These are phyloP conservation scores for Bertia moriformis DNA, from an alignment of 2,329 filamentous ascomycete genomes.

Conservation along the genomic window DNA sequence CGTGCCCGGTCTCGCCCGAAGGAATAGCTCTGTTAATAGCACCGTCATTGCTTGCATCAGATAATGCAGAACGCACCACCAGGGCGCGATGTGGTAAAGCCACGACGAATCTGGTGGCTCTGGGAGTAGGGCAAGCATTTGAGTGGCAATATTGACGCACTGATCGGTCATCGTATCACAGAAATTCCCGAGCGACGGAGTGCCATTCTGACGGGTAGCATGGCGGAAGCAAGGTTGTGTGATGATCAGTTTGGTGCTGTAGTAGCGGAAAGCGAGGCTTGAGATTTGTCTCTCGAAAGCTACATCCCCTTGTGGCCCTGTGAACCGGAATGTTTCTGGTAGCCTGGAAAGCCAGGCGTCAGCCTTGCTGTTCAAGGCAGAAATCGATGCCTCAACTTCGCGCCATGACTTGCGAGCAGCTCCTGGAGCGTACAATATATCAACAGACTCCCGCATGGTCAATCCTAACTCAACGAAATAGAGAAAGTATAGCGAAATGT, in stretches of 20 bases:
- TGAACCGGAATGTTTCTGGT: slow-evolving; percentile 18
- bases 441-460: slow-evolving; percentile 17
- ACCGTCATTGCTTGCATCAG: neutral
- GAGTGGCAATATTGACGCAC: neutral
- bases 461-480: slow-evolving; percentile 18
- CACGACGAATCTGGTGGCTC: neutral
- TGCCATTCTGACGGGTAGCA: neutral
- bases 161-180: neutral
- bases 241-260: neutral
- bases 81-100: neutral
- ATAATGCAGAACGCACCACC: neutral
- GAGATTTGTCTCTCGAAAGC: neutral
- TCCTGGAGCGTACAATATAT: slow-evolving; percentile 9
- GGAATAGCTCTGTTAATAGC: neutral
- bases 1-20: neutral
- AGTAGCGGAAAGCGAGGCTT: neutral
- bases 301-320: neutral
- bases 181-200: no score
- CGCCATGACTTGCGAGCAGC: neutral
- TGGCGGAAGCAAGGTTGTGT: neutral
- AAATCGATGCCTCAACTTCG: neutral
- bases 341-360: slow-evolving; percentile 21
- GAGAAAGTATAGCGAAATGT: slow-evolving; percentile 20
- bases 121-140: neutral
- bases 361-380: slow-evolving; percentile 7